phyloP scores from a whole-genome alignment of 148 eudicot genomes.

The Pouteria glomerata region DNA sequence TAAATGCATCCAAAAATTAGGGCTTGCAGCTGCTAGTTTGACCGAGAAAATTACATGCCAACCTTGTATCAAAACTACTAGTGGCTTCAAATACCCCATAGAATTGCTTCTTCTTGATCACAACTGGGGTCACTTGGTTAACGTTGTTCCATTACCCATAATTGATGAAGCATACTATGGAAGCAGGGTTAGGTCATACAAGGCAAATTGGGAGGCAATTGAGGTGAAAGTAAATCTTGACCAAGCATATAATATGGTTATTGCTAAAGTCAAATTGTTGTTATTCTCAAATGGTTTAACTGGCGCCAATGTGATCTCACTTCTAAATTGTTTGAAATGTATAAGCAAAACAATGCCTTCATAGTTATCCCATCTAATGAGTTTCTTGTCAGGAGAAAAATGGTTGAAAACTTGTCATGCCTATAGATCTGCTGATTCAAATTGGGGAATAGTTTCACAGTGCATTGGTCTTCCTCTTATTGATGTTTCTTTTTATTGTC shows the following conservation, averaged over 20 bases:
- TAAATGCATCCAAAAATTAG: conserved; percentile 7
- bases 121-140: neutral
- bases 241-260: conserved; percentile 10
- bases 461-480: conserved; percentile 16
- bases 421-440: neutral
- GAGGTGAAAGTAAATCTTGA: conserved; percentile 7
- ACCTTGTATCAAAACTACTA: conserved; percentile 10
- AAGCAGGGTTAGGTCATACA: neutral
- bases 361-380: neutral
- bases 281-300: neutral
- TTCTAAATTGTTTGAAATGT: conserved; percentile 6
- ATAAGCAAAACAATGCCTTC: neutral
- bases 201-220: conserved; percentile 5
- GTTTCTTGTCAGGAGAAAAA: conserved; percentile 4
- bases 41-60: neutral
- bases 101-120: conserved; percentile 3
- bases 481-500: conserved; percentile 14
- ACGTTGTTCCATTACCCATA: conserved; percentile 30
- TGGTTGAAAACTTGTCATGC: conserved; percentile 8
- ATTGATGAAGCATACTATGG: conserved; percentile 30
- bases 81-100: conserved; percentile 3
- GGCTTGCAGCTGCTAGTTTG: neutral
- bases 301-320: conserved; percentile 1
- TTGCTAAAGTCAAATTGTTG: neutral
- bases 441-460: conserved; percentile 12